A percentile compares a stretch with the other conserved stretches of the same genome.
Evolutionary conservation across 345 rosid species (phyloP).

Genomic region (Eucalyptus leucophloia): DNA sequence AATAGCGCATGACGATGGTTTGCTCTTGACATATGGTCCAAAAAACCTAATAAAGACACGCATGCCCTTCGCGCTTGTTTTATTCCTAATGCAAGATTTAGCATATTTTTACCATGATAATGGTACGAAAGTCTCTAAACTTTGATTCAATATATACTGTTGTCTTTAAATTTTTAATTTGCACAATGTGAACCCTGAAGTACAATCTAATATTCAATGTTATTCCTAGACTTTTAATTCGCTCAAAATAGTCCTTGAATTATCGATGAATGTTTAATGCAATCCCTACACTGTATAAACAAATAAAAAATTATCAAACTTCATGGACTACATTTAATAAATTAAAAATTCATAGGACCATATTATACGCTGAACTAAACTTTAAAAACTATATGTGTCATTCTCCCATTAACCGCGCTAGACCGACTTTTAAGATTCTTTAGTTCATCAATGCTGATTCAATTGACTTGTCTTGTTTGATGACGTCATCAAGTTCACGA

Average conservation of each 20-base stretch:
- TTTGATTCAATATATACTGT: not conserved
- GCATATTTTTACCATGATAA: not conserved
- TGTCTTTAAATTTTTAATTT: not conserved
- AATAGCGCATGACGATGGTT: not conserved
- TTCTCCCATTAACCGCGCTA: not conserved
- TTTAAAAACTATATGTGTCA: not conserved
- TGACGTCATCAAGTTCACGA: not conserved
- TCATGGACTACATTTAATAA: accelerated
- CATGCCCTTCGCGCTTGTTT: not conserved
- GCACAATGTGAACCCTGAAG: not conserved
- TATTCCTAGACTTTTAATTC: not conserved
- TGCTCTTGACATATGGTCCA: not conserved
- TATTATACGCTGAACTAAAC: not conserved
- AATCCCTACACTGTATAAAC: not conserved
- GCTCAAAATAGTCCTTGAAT: not conserved
- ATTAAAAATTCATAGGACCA: not conserved
- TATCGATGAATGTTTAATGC: no score
- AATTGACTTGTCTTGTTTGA: not conserved
- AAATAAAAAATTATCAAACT: no score
- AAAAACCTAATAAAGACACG: not conserved
- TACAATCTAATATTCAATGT: no score
- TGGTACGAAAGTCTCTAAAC: not conserved
- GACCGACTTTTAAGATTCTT: not conserved
- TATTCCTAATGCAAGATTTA: not conserved
- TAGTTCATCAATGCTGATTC: not conserved